Conservation (phyloP, 2,329 filamentous ascomycete genomes). For the Hymenoscyphus albidus region DNA sequence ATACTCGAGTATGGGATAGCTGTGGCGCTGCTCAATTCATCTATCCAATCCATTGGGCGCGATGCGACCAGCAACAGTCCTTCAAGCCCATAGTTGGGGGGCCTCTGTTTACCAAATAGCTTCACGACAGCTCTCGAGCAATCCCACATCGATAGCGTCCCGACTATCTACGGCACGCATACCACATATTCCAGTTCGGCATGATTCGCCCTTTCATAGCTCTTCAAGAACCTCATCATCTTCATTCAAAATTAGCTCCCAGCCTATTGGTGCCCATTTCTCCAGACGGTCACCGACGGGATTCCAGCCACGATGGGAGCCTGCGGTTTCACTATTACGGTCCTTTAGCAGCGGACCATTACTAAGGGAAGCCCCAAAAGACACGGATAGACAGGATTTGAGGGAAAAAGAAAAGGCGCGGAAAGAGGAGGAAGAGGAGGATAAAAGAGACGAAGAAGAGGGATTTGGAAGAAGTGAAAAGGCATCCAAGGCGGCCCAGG, state of each 20-base stretch:
- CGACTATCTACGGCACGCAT: slow-evolving; percentile 11
- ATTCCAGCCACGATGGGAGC: slow-evolving; percentile 29
- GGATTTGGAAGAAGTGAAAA: slow-evolving; percentile 74
- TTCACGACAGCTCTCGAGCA: slow-evolving; percentile 23
- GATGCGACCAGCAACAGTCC: slow-evolving; percentile 30
- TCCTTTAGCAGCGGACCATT: slow-evolving; percentile 29
- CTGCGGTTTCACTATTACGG: slow-evolving; percentile 31
- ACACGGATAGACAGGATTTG: slow-evolving; percentile 32
- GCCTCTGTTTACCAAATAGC: slow-evolving; percentile 26
- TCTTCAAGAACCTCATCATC: neutral
- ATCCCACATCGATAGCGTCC: slow-evolving; percentile 14
- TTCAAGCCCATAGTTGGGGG: slow-evolving; percentile 25
- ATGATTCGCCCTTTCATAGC: slow-evolving; percentile 20
- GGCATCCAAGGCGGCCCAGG: slow-evolving; percentile 78
- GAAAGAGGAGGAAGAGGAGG: slow-evolving; percentile 42
- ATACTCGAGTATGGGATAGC: slow-evolving; percentile 16
- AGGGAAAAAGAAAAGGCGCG: slow-evolving; percentile 37
- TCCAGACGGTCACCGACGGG: slow-evolving; percentile 17
- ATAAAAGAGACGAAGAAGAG: slow-evolving; percentile 46
- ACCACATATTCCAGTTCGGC: slow-evolving; percentile 14
- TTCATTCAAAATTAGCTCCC: slow-evolving; percentile 16
- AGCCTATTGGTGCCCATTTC: slow-evolving; percentile 16
- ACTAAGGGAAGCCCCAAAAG: slow-evolving; percentile 22
- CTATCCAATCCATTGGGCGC: slow-evolving; percentile 14
- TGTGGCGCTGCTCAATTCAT: slow-evolving; percentile 22